These are phyloP conservation scores for Globisporangium spinosum DNA, from an alignment of 352 stramenopile genomes.

Conservation along the genomic window DNA sequence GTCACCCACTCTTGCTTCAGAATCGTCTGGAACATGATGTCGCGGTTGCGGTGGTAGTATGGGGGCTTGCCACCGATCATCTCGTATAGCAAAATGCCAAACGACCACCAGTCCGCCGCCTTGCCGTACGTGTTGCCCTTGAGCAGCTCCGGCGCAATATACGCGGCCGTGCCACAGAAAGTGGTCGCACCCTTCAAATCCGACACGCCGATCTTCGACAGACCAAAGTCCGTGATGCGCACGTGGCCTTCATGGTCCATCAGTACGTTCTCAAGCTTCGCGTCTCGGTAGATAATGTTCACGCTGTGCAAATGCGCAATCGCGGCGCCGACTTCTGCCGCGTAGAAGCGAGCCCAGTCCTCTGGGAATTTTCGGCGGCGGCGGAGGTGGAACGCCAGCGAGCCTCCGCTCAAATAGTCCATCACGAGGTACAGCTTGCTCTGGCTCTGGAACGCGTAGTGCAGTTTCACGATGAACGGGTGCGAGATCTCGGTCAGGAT, in stretches of 20 bases:
- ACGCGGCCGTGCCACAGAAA: constrained; percentile 92
- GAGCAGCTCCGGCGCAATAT: constrained; percentile 91
- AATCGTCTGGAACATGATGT: constrained; percentile 92
- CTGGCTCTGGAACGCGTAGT: constrained; percentile 94
- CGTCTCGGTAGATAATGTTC: constrained; percentile 95
- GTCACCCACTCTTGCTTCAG: constrained; percentile 91
- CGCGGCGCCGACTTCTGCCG: constrained; percentile 91
- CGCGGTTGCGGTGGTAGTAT: constrained; percentile 89
- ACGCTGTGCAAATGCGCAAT: constrained; percentile 91
- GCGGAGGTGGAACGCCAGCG: constrained; percentile 86
- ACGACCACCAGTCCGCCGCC: constrained; percentile 94
- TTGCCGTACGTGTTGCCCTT: constrained; percentile 89
- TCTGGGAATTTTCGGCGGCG: constrained; percentile 89
- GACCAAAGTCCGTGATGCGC: constrained; percentile 92
- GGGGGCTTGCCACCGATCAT: constrained; percentile 92
- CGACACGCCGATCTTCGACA: constrained; percentile 91
- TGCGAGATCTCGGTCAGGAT: constrained; percentile 91
- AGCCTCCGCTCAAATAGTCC: constrained; percentile 91
- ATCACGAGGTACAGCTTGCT: constrained; percentile 92
- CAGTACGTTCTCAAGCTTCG: constrained; percentile 95
- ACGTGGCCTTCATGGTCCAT: constrained; percentile 94
- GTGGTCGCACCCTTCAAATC: constrained; percentile 85
- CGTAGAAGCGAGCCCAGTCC: constrained; percentile 90
- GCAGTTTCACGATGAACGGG: constrained; percentile 92
- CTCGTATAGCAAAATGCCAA: constrained; percentile 94